A percentile compares a stretch with the other conserved stretches of the same genome.
These are phyloP conservation scores for Starmerella floris DNA, from an alignment of 805 yeast species.

Conservation along the genomic window DNA sequence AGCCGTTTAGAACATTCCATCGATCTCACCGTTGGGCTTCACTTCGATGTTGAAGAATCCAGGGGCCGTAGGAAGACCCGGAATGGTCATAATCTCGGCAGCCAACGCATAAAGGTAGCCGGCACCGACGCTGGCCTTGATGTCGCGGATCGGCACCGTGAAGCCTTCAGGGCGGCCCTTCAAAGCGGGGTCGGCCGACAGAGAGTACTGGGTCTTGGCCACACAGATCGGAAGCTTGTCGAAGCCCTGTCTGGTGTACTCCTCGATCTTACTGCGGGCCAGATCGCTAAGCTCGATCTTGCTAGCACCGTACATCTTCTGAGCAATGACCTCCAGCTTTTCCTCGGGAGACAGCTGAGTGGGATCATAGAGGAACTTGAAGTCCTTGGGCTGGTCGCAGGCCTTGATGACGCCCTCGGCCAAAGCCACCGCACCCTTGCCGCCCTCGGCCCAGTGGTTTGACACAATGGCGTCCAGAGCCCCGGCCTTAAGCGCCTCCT, in stretches of 20 bases:
- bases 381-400: slow-evolving; percentile 26
- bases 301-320: slow-evolving; percentile 85
- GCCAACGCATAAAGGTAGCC: slow-evolving; percentile 94
- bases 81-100: slow-evolving; percentile 93
- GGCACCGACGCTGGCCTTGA: slow-evolving; percentile 90
- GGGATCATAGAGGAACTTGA: slow-evolving; percentile 54
- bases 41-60: slow-evolving; percentile 97
- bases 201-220: slow-evolving; percentile 93
- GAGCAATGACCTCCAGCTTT: slow-evolving; percentile 66
- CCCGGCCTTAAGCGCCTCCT: slow-evolving; percentile 79
- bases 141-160: slow-evolving; percentile 86
- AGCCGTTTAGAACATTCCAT: slow-evolving; percentile 79
- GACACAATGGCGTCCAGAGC: slow-evolving; percentile 83
- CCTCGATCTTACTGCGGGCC: slow-evolving; percentile 69
- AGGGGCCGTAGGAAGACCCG: slow-evolving; percentile 90
- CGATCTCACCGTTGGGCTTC: slow-evolving; percentile 77
- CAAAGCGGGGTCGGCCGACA: slow-evolving; percentile 83
- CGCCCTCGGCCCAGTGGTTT: slow-evolving; percentile 94
- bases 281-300: slow-evolving; percentile 67
- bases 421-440: slow-evolving; percentile 70
- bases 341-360: slow-evolving; percentile 58
- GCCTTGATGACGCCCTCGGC: slow-evolving; percentile 77
- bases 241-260: slow-evolving; percentile 76
- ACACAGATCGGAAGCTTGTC: slow-evolving; percentile 87
- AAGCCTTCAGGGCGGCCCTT: slow-evolving; percentile 94